These are phyloP conservation scores for Malassezia nana DNA, from an alignment of 1,284 basidiomycete genomes.

Conservation along the genomic window DNA sequence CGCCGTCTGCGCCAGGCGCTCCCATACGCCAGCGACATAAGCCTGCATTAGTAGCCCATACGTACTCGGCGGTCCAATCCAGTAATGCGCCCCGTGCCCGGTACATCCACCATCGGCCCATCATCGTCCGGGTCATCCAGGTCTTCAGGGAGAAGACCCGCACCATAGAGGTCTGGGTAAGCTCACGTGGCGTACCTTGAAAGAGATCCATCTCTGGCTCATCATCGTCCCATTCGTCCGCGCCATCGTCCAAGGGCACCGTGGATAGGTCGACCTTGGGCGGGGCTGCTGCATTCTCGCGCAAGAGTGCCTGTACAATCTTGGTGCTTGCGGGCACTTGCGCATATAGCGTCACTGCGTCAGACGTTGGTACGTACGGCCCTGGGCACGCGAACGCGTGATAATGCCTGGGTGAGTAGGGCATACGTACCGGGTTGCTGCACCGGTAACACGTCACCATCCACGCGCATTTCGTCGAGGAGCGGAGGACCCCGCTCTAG, in stretches of 20 bases:
- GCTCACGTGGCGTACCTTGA: background rate
- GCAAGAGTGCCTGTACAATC: constrained; percentile 74
- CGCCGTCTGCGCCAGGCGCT: background rate
- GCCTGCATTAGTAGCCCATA: background rate
- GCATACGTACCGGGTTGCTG: background rate
- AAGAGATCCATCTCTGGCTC: background rate
- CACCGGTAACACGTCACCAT: constrained; percentile 70
- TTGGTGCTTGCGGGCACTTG: constrained; percentile 78
- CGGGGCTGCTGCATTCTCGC: constrained; percentile 52
- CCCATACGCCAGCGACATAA: background rate
- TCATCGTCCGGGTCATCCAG: constrained; percentile 4
- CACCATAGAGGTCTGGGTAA: background rate
- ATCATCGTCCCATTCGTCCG: constrained; percentile 13
- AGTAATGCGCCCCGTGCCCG: background rate
- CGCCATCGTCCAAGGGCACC: background rate
- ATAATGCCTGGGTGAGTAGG: constrained; percentile 58
- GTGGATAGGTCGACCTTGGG: background rate
- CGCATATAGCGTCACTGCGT: constrained; percentile 63
- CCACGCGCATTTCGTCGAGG: constrained; percentile 63
- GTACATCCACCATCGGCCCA: constrained; percentile 2
- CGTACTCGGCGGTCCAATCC: background rate
- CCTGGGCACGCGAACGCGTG: constrained; percentile 80
- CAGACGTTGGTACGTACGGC: constrained; percentile 44
- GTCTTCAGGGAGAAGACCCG: background rate
- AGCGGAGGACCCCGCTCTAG: constrained; percentile 60